phyloP scores from a whole-genome alignment of 257 asterid species.

The Thymus mandschuricus region DNA sequence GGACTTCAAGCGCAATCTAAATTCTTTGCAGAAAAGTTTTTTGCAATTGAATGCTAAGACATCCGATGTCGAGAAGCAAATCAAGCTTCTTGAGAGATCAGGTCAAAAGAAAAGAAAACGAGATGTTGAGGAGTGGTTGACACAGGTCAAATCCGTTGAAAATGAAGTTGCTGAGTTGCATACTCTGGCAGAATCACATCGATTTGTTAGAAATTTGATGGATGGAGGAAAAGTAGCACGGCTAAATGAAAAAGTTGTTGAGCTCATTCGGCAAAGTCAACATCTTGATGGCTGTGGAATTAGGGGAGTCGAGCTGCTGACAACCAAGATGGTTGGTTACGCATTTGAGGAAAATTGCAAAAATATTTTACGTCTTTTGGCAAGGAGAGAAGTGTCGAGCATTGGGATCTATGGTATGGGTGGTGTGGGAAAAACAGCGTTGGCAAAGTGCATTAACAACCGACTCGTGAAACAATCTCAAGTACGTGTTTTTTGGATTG shows the following conservation, averaged over 20 bases:
- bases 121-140: too few species aligned
- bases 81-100: background rate
- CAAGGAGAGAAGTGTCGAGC: slow-evolving; percentile 3
- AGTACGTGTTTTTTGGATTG: slow-evolving; percentile 4
- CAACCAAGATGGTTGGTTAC: background rate
- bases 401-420: slow-evolving; percentile 11
- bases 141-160: too few species aligned
- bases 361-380: background rate
- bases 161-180: too few species aligned
- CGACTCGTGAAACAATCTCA: background rate
- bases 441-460: slow-evolving; percentile 18
- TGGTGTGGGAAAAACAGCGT: too few species aligned
- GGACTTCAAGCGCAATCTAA: background rate
- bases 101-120: too few species aligned
- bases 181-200: too few species aligned
- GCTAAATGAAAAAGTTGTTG: too few species aligned
- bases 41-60: background rate
- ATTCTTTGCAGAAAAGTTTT: background rate
- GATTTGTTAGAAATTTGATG: too few species aligned
- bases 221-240: too few species aligned
- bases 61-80: background rate
- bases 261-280: too few species aligned
- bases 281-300: background rate
- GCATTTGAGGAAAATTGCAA: background rate
- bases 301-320: background rate